Percentiles rank a stretch among this genome's conserved stretches.
These are phyloP conservation scores for Colletotrichum karsti DNA, from an alignment of 2,329 filamentous ascomycete species.

Conservation along the genomic window DNA sequence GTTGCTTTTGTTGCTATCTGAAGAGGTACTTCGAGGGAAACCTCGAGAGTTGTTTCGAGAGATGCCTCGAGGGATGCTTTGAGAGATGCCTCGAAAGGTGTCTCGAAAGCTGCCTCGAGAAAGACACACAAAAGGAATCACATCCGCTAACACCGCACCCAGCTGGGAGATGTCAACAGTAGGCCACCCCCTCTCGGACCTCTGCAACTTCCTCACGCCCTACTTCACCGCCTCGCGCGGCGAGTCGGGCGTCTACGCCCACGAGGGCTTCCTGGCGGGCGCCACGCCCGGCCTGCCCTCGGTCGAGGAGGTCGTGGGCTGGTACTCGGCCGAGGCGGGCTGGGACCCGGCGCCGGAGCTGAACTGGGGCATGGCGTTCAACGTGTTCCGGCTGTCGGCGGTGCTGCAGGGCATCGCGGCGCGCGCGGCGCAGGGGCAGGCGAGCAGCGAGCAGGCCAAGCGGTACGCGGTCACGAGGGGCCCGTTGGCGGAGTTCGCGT, in stretches of 20 bases:
- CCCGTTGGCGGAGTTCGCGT: conserved; percentile 81
- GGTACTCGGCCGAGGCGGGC: conserved; percentile 62
- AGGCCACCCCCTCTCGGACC: conserved; percentile 92
- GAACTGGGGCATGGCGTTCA: conserved; percentile 69
- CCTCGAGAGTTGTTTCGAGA: too few relatives aligned
- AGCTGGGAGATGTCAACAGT: conserved; percentile 98
- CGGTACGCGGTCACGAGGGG: conserved; percentile 75
- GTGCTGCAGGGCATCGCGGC: conserved; percentile 92
- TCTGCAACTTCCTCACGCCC: conserved; percentile 75
- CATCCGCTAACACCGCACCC: conserved; percentile 15
- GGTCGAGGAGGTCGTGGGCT: conserved; percentile 48
- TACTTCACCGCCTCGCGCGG: conserved; percentile 47
- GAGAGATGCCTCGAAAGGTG: too few relatives aligned
- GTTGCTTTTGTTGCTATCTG: not conserved
- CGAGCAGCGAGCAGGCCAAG: conserved; percentile 84
- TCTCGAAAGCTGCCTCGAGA: too few relatives aligned
- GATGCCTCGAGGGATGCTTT: too few relatives aligned
- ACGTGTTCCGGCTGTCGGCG: conserved; percentile 66
- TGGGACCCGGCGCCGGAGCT: conserved; percentile 74
- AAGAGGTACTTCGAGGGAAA: too few relatives aligned
- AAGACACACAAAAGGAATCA: not conserved
- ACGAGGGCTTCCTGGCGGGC: conserved; percentile 67
- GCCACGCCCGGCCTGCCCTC: conserved; percentile 70
- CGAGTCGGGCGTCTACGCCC: conserved; percentile 37
- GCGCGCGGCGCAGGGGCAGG: conserved; percentile 83